phyloP scores from a whole-genome alignment of 345 rosid species.

The Orychophragmus violaceus region DNA sequence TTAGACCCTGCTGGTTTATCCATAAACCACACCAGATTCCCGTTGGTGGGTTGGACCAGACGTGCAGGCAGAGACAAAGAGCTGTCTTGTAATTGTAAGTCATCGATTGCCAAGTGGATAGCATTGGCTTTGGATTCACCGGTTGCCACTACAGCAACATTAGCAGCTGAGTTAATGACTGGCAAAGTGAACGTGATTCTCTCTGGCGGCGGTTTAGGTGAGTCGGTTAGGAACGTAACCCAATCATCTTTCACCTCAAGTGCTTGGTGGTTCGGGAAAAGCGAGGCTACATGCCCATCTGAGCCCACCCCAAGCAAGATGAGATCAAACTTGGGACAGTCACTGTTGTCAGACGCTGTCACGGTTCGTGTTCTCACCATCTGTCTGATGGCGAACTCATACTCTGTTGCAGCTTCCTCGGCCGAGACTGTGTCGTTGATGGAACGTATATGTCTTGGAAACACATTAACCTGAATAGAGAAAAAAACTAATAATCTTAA shows the following conservation, averaged over 20 bases:
- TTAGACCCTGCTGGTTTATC: constrained; percentile 75
- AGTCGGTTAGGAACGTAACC: constrained; percentile 67
- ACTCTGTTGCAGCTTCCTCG: constrained; percentile 73
- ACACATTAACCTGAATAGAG: constrained; percentile 56
- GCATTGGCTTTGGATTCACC: constrained; percentile 79
- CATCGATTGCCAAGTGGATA: constrained; percentile 55
- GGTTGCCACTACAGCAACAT: constrained; percentile 59
- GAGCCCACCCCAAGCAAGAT: constrained; percentile 84
- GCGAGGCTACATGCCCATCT: constrained; percentile 88
- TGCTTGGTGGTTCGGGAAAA: constrained; percentile 64
- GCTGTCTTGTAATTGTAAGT: constrained; percentile 30
- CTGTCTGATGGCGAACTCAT: constrained; percentile 70
- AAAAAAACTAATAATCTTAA: neutral
- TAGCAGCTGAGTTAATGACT: constrained; percentile 82
- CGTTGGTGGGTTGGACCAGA: constrained; percentile 56
- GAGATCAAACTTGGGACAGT: constrained; percentile 89
- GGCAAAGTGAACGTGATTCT: constrained; percentile 92
- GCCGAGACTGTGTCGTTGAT: constrained; percentile 73
- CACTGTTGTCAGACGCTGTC: constrained; percentile 59
- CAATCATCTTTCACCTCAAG: constrained; percentile 59
- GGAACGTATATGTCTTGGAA: constrained; percentile 72
- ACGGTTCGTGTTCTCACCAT: constrained; percentile 59
- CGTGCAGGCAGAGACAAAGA: constrained; percentile 48
- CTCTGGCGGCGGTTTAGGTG: constrained; percentile 85
- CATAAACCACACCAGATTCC: constrained; percentile 78